Evolutionary conservation across 129 eudicot species (phyloP).

Genomic region (Helianthus tuberosus): DNA sequence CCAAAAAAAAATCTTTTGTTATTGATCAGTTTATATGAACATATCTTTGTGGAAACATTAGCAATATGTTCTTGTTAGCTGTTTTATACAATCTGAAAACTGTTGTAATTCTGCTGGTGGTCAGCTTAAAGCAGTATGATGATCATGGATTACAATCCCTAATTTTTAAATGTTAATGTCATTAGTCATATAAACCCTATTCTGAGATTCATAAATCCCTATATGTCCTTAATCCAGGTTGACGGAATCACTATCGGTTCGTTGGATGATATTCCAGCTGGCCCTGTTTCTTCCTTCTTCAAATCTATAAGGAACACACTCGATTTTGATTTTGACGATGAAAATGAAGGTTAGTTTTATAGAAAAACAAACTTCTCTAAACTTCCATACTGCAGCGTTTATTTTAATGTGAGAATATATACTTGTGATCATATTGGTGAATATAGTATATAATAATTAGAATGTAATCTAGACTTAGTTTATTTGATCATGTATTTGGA

Average conservation of each 20-base stretch:
- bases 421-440: conserved; percentile 4
- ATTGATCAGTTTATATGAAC: background rate
- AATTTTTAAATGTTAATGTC: background rate
- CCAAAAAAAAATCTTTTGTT: background rate
- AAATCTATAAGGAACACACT: conserved; percentile 78
- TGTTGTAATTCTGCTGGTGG: background rate
- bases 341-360: conserved; percentile 77
- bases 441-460: background rate
- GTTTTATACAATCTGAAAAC: background rate
- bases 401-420: background rate
- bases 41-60: background rate
- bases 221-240: too few relatives aligned
- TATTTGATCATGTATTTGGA: too few relatives aligned
- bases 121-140: background rate
- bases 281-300: conserved; percentile 69
- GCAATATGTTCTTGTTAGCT: too few relatives aligned
- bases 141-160: conserved; percentile 3
- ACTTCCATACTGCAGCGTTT: background rate
- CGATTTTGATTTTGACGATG: conserved; percentile 97
- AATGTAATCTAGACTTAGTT: too few relatives aligned
- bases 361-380: conserved; percentile 7
- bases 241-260: too few relatives aligned
- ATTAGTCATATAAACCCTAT: background rate
- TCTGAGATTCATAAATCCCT: conserved; percentile 4
- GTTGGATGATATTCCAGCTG: too few relatives aligned